These are phyloP conservation scores for Quercus mongolica DNA, from an alignment of 306 rosid species.

Conservation along the genomic window DNA sequence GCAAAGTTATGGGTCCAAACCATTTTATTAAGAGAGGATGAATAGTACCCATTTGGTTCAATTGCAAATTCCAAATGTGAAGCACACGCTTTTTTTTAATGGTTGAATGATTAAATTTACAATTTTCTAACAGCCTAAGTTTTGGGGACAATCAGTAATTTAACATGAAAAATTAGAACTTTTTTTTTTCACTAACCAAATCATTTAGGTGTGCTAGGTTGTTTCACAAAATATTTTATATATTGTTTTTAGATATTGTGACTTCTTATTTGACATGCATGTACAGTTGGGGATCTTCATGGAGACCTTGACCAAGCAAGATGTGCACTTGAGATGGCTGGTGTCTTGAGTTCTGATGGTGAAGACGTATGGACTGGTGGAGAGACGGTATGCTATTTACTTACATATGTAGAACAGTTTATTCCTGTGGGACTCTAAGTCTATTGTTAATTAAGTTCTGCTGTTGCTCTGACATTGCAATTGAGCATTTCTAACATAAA, in stretches of 20 bases:
- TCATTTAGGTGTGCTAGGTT: neutral
- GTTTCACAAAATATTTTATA: neutral
- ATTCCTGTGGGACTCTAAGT: neutral
- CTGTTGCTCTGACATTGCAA: neutral
- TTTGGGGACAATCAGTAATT: too few relatives aligned
- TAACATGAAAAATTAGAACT: neutral
- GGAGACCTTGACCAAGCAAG: conserved; percentile 86
- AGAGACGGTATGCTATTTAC: conserved; percentile 50
- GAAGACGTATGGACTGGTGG: conserved; percentile 88
- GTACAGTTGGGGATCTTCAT: conserved; percentile 89
- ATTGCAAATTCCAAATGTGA: conserved; percentile 3
- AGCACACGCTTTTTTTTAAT: neutral
- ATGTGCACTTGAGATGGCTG: conserved; percentile 87
- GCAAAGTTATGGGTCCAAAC: too few relatives aligned
- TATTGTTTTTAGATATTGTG: neutral
- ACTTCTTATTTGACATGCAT: conserved; percentile 9
- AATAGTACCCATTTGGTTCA: neutral
- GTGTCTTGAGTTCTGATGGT: conserved; percentile 76
- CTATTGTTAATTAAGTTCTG: neutral
- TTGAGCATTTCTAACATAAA: neutral
- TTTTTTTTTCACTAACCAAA: neutral
- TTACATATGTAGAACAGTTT: neutral
- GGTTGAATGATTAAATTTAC: too few relatives aligned
- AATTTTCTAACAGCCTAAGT: too few relatives aligned
- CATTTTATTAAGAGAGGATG: too few relatives aligned